Evolutionary conservation across 1,284 basidiomycete species (phyloP).

Genomic region (Neolentinus lepideus): DNA sequence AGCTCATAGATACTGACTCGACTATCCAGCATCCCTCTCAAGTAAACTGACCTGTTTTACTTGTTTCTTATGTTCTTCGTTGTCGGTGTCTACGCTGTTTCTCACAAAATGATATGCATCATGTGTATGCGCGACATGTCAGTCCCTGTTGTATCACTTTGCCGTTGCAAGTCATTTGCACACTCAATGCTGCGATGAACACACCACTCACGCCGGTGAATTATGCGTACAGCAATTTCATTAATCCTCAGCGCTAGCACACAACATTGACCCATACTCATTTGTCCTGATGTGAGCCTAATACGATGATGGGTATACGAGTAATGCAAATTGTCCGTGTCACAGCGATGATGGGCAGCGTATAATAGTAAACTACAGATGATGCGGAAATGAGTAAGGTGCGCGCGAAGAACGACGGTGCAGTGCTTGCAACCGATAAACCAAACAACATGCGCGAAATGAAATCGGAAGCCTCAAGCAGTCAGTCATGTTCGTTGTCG

Average conservation of each 20-base stretch:
- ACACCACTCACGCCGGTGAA: neutral
- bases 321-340: conserved; percentile 16
- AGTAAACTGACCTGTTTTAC: conserved; percentile 39
- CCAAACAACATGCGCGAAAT: conserved; percentile 2
- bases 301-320: conserved; percentile 11
- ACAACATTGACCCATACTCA: neutral
- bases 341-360: conserved; percentile 15
- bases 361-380: conserved; percentile 19
- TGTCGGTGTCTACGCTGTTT: conserved; percentile 3
- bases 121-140: conserved; percentile 14
- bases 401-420: conserved; percentile 7
- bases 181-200: no score
- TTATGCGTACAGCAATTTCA: conserved; percentile 1
- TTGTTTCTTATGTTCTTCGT: conserved; percentile 16
- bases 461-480: conserved; percentile 7
- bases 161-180: no score
- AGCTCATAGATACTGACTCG: conserved; percentile 8
- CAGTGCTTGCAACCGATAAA: conserved; percentile 1
- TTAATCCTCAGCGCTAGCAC: neutral
- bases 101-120: conserved; percentile 25
- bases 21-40: conserved; percentile 61
- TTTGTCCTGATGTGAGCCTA: conserved; percentile 13
- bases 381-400: conserved; percentile 6
- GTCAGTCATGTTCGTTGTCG: conserved; percentile 45
- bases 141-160: neutral